Evolutionary conservation across 192 early-diverging fungal genomes (phyloP).

Genomic region (Entophlyctis luteolus): DNA sequence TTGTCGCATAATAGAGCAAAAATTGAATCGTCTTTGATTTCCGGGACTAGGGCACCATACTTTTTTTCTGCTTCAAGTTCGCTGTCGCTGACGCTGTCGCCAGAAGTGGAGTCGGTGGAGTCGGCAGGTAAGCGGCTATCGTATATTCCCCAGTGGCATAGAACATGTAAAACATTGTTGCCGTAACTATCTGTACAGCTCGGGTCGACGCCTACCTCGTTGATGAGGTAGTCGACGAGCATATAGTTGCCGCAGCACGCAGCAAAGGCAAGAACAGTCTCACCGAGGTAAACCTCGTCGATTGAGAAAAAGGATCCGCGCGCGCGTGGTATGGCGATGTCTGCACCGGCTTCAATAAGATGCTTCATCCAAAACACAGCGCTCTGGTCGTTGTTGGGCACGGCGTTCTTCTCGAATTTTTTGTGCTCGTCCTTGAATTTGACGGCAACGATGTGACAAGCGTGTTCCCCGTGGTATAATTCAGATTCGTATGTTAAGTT

Average conservation of each 20-base stretch:
- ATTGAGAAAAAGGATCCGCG: not conserved
- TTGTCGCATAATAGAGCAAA: slow-evolving; percentile 1
- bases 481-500: not conserved
- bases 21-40: too few relatives aligned
- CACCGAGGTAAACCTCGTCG: slow-evolving; percentile 16
- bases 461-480: slow-evolving; percentile 1
- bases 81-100: too few relatives aligned
- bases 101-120: too few relatives aligned
- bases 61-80: too few relatives aligned
- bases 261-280: slow-evolving; percentile 16
- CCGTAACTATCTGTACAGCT: not conserved
- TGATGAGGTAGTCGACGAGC: slow-evolving; percentile 16
- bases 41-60: too few relatives aligned
- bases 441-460: not conserved
- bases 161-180: slow-evolving; percentile 18
- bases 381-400: not conserved
- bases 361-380: slow-evolving; percentile 5
- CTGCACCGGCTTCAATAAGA: not conserved
- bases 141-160: slow-evolving; percentile 7
- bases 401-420: not conserved
- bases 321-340: slow-evolving; percentile 9
- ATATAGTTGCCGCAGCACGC: slow-evolving; percentile 15
- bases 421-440: not conserved
- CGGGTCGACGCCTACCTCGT: slow-evolving; percentile 1
- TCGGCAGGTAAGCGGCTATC: not conserved